Percentiles rank a stretch among this genome's conserved stretches.
Evolutionary conservation across 2,329 filamentous ascomycete genomes (phyloP).

Genomic region (Monosporascus sp.): DNA sequence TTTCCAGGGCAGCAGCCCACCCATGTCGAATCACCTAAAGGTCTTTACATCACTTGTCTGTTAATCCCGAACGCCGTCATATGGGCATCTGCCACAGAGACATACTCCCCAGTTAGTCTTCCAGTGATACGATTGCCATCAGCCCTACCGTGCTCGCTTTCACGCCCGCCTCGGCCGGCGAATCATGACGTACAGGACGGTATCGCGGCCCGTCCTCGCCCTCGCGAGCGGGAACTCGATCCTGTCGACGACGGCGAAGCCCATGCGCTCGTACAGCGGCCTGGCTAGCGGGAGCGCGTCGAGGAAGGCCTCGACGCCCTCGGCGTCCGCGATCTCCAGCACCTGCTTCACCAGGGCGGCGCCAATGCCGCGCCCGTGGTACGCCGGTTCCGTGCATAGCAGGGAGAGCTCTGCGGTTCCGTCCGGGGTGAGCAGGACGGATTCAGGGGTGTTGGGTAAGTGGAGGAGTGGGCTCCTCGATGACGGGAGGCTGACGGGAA

Average conservation of each 20-base stretch:
- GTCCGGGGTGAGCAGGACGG: no score
- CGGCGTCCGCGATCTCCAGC: slow-evolving; percentile 18
- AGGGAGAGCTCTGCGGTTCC: slow-evolving; percentile 14
- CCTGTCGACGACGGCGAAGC: slow-evolving; percentile 15
- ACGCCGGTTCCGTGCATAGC: slow-evolving; percentile 17
- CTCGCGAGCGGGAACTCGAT: slow-evolving; percentile 12
- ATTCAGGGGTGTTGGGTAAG: no score
- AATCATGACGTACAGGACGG: slow-evolving; percentile 15
- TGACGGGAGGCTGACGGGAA: background rate
- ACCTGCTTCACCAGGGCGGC: slow-evolving; percentile 14
- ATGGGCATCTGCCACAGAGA: no score
- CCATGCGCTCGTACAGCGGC: slow-evolving; percentile 17
- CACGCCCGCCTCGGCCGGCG: slow-evolving; percentile 6
- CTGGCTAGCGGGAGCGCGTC: slow-evolving; percentile 15
- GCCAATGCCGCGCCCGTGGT: slow-evolving; percentile 21
- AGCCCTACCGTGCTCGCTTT: background rate
- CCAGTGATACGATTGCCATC: background rate
- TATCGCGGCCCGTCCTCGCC: slow-evolving; percentile 4
- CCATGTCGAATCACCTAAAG: no score
- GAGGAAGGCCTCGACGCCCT: slow-evolving; percentile 15
- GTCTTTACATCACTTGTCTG: no score
- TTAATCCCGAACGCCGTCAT: no score
- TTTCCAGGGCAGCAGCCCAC: no score
- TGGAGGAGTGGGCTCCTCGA: no score
- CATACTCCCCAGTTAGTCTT: no score